These are phyloP conservation scores for Sporothrix luriei DNA, from an alignment of 2,329 filamentous ascomycete species.

Conservation along the genomic window DNA sequence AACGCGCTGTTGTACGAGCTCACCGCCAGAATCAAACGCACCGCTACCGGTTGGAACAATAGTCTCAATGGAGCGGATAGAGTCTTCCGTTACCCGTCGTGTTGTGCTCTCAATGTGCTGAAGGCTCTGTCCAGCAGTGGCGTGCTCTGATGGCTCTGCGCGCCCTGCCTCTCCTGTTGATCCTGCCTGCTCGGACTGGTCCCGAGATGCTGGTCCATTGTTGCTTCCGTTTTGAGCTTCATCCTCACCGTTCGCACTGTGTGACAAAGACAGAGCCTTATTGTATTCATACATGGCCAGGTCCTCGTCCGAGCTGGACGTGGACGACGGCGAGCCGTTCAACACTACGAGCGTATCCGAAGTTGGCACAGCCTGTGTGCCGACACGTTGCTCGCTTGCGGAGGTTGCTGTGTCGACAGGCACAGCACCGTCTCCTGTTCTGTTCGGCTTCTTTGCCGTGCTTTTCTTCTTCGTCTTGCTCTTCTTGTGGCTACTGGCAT, in stretches of 20 bases:
- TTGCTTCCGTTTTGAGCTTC: background rate
- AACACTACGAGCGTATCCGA: background rate
- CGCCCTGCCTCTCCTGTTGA: background rate
- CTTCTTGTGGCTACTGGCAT: background rate
- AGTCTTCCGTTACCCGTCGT: background rate
- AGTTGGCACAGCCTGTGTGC: background rate
- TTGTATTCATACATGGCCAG: constrained; percentile 13
- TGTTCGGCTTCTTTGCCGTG: background rate
- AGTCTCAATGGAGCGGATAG: background rate
- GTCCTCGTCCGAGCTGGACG: constrained; percentile 17
- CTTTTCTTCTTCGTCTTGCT: background rate
- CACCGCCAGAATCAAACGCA: background rate
- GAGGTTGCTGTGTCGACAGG: too few relatives aligned
- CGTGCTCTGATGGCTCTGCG: background rate
- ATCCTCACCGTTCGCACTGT: constrained; percentile 14
- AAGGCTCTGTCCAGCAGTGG: background rate
- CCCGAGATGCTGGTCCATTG: too few relatives aligned
- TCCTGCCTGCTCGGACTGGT: too few relatives aligned
- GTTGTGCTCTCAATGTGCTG: background rate
- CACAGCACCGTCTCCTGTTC: background rate
- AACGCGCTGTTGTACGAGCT: background rate
- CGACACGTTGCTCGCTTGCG: background rate
- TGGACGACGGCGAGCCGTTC: background rate
- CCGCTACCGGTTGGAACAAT: background rate
- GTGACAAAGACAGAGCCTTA: background rate